Evolutionary conservation across 257 asterid species (phyloP), one percentile per base, ranked within the genome.

Genomic region (Rehmannia glutinosa): DNA sequence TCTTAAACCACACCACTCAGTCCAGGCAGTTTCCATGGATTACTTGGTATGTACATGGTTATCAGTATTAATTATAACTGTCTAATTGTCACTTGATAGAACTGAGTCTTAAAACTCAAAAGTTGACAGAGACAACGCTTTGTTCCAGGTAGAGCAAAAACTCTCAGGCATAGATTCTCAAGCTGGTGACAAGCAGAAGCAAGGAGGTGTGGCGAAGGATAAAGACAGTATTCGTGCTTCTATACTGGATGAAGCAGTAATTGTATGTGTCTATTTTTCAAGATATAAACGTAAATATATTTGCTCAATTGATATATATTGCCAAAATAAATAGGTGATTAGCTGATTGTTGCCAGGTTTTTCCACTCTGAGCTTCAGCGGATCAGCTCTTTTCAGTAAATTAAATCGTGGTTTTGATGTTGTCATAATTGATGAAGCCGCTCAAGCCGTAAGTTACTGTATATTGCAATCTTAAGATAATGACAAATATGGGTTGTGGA

Each of bases 341-440:
- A 62, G 50, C 55, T 55, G 54, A 53, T 76, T 68, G 41, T 65
- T 62, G 70, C 73, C 99, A 94, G 97, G 99, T 94, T 72, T 91
- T 90, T 91, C 99, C 61, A 94, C 99, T 59, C 95, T 94, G 70
- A 94, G 97, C 82, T 90, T 85, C 84, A 94, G 99, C 21, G 97
- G 97, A 62, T 86, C 99, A 36, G 1, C 84, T 50, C 82, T 86
- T 25, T 90, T 90, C 72, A 90, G 84, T 75, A 93, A 84, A 85
- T 74, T 94, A 72, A 91, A 87, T 74, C 95, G 92, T 54, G 79
- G 91, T 66, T 94, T 94, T 80, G 99, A 94, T 75, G 96, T 94
- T 45, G 99, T 94, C 73, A 82, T 94, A 73, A 88, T 94, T 69
- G 99, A 94, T 82, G 99, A 94, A 85, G 99, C 99, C 24, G 99